Base-by-base conservation (phyloP, 768 basidiomycete genomes). In the Boletus rex-veris region DNA sequence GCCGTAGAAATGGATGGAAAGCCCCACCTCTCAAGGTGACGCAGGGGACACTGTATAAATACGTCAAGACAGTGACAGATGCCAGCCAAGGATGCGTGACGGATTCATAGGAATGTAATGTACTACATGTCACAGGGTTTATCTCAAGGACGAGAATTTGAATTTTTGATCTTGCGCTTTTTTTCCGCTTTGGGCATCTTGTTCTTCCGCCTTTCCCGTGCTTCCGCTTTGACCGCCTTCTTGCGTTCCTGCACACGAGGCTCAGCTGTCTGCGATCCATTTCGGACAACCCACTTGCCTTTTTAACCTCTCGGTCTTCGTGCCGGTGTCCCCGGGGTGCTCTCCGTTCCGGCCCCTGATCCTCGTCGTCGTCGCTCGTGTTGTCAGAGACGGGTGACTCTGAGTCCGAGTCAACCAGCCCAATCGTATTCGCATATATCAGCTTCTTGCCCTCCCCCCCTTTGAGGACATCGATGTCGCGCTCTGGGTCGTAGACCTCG, bases 131-230 rank as follows among this genome's bases (percentile, higher is more conserved):
- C 61, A 60, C 52, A 59, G n/a, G n/a, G n/a, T n/a, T n/a, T n/a
- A n/a, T n/a, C n/a, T n/a, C n/a, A n/a, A n/a, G n/a, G 58, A 44
- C 58, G 53, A 63, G 72, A 43, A 67, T 66, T 60, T 63, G 72
- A 41, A 67, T 66, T 60, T 63, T 92, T 97, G 62, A 98, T 79
- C 58, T 81, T 82, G 39, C 84, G 80, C 75, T 92, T 92, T 77
- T 98, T 98, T 73, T 96, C 92, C 39, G 88, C 84, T 68, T 98
- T 98, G 43, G 95, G 90, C 79, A 98, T 92, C 75, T 98, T 98
- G 61, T 82, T 78, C 71, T 93, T 92, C 57, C 96, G 80, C 69
- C 82, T 89, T 74, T 97, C 94, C 64, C 86, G 80, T 37, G 89
- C 85, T 69, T 91, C 90, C 51, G 85, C 86, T 69, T 98, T 98